Base-by-base conservation (phyloP, 2,329 filamentous ascomycete species). In the Huntiella savannae region DNA sequence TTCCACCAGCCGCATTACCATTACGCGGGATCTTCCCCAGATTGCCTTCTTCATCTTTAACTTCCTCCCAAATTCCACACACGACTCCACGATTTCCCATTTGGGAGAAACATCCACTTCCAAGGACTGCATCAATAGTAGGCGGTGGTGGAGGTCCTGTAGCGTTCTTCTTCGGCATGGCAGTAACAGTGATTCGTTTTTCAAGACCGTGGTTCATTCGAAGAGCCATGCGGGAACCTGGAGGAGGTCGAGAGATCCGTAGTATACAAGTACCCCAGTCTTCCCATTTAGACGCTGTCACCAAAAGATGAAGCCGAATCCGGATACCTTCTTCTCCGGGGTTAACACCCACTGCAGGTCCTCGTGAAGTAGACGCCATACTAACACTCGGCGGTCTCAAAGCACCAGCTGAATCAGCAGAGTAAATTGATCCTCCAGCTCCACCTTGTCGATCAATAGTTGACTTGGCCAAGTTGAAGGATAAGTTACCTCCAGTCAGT, bases 51-150 rank as follows among this genome's bases (percentile, higher is more conserved):
- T 73, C 73, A 52, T 78, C 73, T 42, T 76, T 76, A 54, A 79
- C 65, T 52, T 84, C 77, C 59, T 91, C 82, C 76, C 85, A 91
- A 33, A 95, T 80, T 53, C 82, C 87, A 47, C 93, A 77, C 1
- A 91, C 83, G 55, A 95, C 88, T 40, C 87, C 87, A 33, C 82
- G 81, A 53, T 81, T 75, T 4, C 84, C 87, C 50, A 94, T 75
- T 13, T 82, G 69, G 53, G 87, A 81, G 62, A 94, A 92, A 56
- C 82, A 87, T 48, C 76, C 82, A 57, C 86, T 85, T 8, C 81
- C 81, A 1, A 95, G 67, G 41, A 86, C 86, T 1, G 83, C 84
- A 59, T 96, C 88, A 1, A 95, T 69, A 33, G 93, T 61, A 1
- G 79, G 69, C 50, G 77, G 67, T 16, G 74, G 73, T 51, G 65